These are phyloP conservation scores for Suhomyces bribrorum DNA, from an alignment of 1,139 yeast species.

Conservation along the genomic window DNA sequence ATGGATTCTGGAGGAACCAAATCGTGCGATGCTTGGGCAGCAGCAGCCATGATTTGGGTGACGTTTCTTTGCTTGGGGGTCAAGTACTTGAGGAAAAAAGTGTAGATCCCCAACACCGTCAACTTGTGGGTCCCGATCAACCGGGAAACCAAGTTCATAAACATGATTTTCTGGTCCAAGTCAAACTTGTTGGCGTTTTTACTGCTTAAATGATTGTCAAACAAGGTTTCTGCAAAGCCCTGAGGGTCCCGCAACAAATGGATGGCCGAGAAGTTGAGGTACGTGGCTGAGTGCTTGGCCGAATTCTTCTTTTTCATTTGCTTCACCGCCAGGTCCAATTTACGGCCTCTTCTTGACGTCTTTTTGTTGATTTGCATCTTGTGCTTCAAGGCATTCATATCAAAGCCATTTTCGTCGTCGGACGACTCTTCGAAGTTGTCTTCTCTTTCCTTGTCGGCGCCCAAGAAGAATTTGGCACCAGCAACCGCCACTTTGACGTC, in stretches of 20 bases:
- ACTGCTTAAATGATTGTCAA: constrained; percentile 67
- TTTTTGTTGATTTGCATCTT: constrained; percentile 83
- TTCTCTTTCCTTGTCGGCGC: constrained; percentile 94
- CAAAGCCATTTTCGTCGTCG: constrained; percentile 74
- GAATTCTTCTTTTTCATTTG: constrained; percentile 59
- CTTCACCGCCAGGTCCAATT: constrained; percentile 71
- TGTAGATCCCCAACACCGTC: constrained; percentile 84
- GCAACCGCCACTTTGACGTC: constrained; percentile 87
- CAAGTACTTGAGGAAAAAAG: constrained; percentile 81
- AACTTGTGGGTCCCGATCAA: constrained; percentile 92
- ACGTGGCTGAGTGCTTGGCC: constrained; percentile 61
- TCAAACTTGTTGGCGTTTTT: constrained; percentile 68
- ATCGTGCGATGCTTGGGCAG: constrained; percentile 96
- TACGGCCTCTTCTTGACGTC: constrained; percentile 74
- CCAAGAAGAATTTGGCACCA: constrained; percentile 87
- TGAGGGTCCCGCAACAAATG: constrained; percentile 95
- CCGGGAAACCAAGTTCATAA: constrained; percentile 84
- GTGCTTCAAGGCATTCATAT: constrained; percentile 70
- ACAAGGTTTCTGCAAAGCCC: constrained; percentile 89
- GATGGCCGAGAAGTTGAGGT: constrained; percentile 88
- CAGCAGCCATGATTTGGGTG: constrained; percentile 94
- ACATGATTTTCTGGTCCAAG: constrained; percentile 84
- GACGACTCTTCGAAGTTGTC: constrained; percentile 73
- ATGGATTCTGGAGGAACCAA: constrained; percentile 94
- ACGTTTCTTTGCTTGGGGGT: constrained; percentile 95